Percentiles rank a stretch among this genome's conserved stretches.
phyloP scores from a whole-genome alignment of 164 flowering plant genomes.

The Umbilicus rupestris region DNA sequence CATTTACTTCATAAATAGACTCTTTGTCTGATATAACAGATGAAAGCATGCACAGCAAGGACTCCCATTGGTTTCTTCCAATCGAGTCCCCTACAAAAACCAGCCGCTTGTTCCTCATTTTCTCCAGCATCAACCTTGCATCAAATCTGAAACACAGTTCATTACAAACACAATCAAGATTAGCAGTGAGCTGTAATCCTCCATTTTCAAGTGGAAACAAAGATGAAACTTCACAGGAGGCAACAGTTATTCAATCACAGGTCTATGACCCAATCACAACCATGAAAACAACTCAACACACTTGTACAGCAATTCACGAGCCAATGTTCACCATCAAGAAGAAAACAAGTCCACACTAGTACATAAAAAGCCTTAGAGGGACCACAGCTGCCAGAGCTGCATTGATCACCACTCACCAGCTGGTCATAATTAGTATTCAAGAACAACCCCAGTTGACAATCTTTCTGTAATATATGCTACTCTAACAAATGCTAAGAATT shows the following conservation, averaged over 20 bases:
- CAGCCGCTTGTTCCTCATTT: conserved; percentile 57
- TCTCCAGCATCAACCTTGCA: conserved; percentile 72
- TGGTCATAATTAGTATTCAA: neutral
- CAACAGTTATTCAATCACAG: neutral
- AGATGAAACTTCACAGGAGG: neutral
- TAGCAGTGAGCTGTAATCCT: neutral
- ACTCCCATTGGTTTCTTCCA: conserved; percentile 99
- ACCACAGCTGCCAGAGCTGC: conserved; percentile 1
- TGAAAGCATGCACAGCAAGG: conserved; percentile 90
- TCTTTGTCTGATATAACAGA: conserved; percentile 47
- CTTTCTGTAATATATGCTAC: too few relatives aligned
- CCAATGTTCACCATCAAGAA: neutral
- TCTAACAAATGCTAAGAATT: too few relatives aligned
- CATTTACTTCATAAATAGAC: conserved; percentile 83
- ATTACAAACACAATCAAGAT: neutral
- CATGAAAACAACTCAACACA: neutral
- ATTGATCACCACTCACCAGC: neutral
- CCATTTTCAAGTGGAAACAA: neutral
- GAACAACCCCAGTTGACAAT: neutral
- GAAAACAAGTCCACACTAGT: too few relatives aligned
- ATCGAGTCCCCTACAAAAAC: conserved; percentile 95
- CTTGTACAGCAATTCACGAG: neutral
- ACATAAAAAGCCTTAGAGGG: neutral
- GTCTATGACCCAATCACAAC: too few relatives aligned
- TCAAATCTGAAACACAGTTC: conserved; percentile 48